Percentiles rank a stretch among this genome's conserved stretches.
Conservation (phyloP, 2,329 filamentous ascomycete species). For the Aspergillus phoenicis region DNA sequence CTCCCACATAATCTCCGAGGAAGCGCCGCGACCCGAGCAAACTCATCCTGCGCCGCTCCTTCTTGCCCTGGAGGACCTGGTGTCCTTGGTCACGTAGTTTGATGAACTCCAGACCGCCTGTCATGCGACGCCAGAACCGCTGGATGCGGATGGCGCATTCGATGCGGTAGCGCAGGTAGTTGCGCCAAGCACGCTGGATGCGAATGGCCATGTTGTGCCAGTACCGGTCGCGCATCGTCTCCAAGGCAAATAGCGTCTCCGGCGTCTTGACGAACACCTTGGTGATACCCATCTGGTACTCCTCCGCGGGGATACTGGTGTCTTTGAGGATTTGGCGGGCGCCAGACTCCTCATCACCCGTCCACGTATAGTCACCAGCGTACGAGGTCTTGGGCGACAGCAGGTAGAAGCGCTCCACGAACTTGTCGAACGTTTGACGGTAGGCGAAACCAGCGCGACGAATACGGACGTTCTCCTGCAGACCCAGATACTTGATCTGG, state of each 20-base stretch:
- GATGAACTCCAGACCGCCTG: constrained; percentile 84
- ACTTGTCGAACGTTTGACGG: constrained; percentile 95
- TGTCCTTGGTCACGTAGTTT: constrained; percentile 88
- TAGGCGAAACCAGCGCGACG: constrained; percentile 95
- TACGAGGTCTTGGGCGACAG: constrained; percentile 93
- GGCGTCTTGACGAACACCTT: constrained; percentile 99
- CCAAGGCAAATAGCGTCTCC: constrained; percentile 92
- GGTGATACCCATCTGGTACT: constrained; percentile 95
- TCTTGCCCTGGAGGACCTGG: constrained; percentile 75
- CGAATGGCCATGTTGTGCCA: constrained; percentile 99
- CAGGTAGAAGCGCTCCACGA: constrained; percentile 95
- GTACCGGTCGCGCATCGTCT: constrained; percentile 96
- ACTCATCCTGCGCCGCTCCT: constrained; percentile 90
- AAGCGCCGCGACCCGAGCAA: constrained; percentile 88
- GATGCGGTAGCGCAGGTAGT: constrained; percentile 86
- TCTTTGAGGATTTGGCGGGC: constrained; percentile 93
- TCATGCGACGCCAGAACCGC: constrained; percentile 91
- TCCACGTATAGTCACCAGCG: constrained; percentile 96
- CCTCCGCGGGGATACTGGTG: constrained; percentile 89
- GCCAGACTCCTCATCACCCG: constrained; percentile 81
- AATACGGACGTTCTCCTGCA: constrained; percentile 99
- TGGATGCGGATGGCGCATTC: constrained; percentile 95
- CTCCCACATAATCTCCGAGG: constrained; percentile 89
- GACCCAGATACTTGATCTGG: constrained; percentile 97
- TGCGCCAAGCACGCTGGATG: constrained; percentile 96